Percentiles rank a stretch among this genome's conserved stretches.
Evolutionary conservation across 257 asterid genomes (phyloP).

Genomic region (Rhazya stricta): DNA sequence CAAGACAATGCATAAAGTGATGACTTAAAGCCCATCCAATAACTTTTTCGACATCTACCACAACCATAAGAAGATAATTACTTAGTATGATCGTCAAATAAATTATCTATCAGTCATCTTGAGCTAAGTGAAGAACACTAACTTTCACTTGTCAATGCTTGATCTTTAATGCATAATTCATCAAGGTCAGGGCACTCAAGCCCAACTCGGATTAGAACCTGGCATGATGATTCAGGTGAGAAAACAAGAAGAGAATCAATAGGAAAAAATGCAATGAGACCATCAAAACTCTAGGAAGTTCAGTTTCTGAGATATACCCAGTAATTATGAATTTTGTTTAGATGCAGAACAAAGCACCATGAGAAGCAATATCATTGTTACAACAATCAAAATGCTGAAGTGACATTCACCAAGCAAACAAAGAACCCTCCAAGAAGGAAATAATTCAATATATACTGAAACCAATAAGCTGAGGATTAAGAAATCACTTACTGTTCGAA

Average conservation of each 20-base stretch:
- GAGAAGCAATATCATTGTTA: neutral
- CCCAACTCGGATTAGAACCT: conserved; percentile 74
- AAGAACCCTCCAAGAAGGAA: neutral
- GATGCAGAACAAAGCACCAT: conserved; percentile 3
- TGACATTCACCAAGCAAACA: neutral
- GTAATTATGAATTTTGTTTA: neutral
- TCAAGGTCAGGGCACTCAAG: conserved; percentile 74
- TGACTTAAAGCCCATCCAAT: conserved; percentile 83
- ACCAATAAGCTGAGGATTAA: neutral
- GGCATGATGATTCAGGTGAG: conserved; percentile 7
- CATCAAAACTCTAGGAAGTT: no score
- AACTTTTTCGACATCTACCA: conserved; percentile 73
- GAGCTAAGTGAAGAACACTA: conserved; percentile 24
- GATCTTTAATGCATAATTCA: conserved; percentile 60
- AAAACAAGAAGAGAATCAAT: conserved; percentile 5
- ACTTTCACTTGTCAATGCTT: conserved; percentile 77
- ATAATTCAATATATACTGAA: neutral
- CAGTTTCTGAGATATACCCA: neutral
- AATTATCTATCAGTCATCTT: neutral
- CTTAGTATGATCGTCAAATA: neutral
- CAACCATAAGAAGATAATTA: conserved; percentile 14
- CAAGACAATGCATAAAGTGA: conserved; percentile 54
- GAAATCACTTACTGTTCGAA: conserved; percentile 59
- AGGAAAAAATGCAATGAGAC: neutral
- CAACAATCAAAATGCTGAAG: neutral